Base-by-base conservation (phyloP, 495 filamentous ascomycete genomes). In the Neurospora sp. region DNA sequence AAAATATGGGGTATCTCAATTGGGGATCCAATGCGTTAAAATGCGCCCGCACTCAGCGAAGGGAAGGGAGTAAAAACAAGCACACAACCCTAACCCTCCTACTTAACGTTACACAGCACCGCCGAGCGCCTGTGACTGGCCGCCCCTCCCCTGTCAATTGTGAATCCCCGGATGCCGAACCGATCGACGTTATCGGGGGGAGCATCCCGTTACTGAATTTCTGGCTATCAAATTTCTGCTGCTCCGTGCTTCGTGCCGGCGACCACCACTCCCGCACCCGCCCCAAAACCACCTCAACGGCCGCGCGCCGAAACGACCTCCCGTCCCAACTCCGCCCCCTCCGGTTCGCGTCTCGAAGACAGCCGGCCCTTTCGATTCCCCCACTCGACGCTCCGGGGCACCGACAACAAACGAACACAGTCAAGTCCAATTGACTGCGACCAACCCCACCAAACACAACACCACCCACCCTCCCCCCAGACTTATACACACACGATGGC, bases 401-500 rank as follows among this genome's bases (percentile, higher is more conserved):
- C 23, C 71, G 71, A 72, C 18, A 39, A 70, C 37, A 70, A 16
- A 37, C 35, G 38, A 23, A 60, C 54, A 60, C 46, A 16, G 44
- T 69, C 72, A 69, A 39, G 72, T 69, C 72, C 72, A 31, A 39
- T 20, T 71, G 49, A 60, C 49, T 60, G 49, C 49, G 23, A 60
- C 69, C 42, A 62, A 71, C 42, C 23, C 40, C 39, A 37, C 20
- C 69, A 74, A 71, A 79, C 60, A 69, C 71, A 76, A 46, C 69
- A 44, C 20, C 42, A 54, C 42, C 74, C 37, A 42, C 38, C 14
- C 14, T 7, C 41, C 41, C 41, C 41, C 5, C 41, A 60, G 54
- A 23, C 9, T 54, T 20, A 46, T 20, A 37, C 38, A 20, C 46
- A 44, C 42, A 42, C 75, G 78, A 88, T 88, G 87, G 85, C 87